Base-by-base conservation (phyloP, 2,329 filamentous ascomycete genomes). In the Metarhizium sp. region DNA sequence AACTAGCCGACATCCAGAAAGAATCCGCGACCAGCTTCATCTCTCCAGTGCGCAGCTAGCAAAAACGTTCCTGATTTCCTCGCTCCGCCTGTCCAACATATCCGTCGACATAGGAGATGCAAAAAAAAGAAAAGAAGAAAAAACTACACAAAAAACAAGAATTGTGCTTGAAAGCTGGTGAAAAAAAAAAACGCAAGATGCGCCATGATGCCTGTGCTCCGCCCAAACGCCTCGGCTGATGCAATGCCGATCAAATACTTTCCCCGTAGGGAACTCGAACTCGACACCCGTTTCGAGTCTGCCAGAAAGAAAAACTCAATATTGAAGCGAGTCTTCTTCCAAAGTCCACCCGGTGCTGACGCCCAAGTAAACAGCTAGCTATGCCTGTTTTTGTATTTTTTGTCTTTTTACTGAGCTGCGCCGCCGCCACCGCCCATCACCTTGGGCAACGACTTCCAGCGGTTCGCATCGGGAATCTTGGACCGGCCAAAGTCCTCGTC, bases 401-500 rank as follows among this genome's bases (percentile, higher is more conserved):
- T 48, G 52, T 46, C 7, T 1, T 30, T 48, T 30, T 48, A 52
- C 54, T 61, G 61, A 63, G 59, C 63, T 60, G 64, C 57, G 54
- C 68, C 66, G 55, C 67, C 69, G 40, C 73, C 75, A 42, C 75
- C 20, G 20, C 20, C 73, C 64, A 82, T 77, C 58, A 75, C 67
- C 52, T 68, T 70, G 20, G 80, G 80, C 62, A 84, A 61, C 25
- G 73, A 71, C 66, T 77, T 77, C 80, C 80, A 83, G 38, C 72
- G 70, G 63, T 76, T 69, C 59, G 76, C 73, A 62, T 75, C 74
- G 16, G 79, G 79, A 58, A 88, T 67, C 71, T 81, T 84, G 58
- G 88, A 74, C 62, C 85, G 82, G 59, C 92, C 92, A 76, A 97
- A 96, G 69, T 95, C 88, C 74, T 94, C 86, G 68, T 97, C 92